A percentile compares a stretch with the other conserved stretches of the same genome.
phyloP scores from a whole-genome alignment of 306 rosid species.

The Fragaria nilgerrensis region DNA sequence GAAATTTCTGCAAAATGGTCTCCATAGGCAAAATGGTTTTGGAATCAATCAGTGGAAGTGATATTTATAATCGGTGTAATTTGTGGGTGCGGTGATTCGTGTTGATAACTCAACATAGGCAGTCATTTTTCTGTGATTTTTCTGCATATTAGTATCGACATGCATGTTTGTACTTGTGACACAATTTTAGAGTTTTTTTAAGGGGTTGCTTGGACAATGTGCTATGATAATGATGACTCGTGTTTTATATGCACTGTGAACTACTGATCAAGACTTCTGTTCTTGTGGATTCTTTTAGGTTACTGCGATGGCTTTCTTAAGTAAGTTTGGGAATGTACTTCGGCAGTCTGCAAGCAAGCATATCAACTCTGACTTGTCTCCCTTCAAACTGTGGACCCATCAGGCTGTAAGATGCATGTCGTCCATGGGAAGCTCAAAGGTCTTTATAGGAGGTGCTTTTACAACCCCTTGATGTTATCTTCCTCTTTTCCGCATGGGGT shows the following conservation, averaged over 20 bases:
- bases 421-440: conserved; percentile 49
- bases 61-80: neutral
- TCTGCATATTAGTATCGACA: neutral
- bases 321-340: conserved; percentile 68
- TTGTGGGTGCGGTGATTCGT: neutral
- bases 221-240: neutral
- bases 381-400: conserved; percentile 44
- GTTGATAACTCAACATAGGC: neutral
- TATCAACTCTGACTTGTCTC: conserved; percentile 40
- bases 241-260: neutral
- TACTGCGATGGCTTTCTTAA: conserved; percentile 69
- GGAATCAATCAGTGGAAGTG: neutral
- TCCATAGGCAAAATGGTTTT: neutral
- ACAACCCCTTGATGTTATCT: neutral
- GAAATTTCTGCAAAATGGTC: neutral
- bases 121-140: neutral
- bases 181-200: neutral
- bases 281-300: conserved; percentile 28
- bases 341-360: conserved; percentile 49
- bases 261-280: neutral
- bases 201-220: neutral
- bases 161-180: neutral
- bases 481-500: neutral
- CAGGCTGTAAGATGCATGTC: conserved; percentile 74
- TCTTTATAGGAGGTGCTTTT: conserved; percentile 78